These are phyloP conservation scores for Eucalyptus cladocalyx DNA, from an alignment of 345 rosid species.

Conservation along the genomic window DNA sequence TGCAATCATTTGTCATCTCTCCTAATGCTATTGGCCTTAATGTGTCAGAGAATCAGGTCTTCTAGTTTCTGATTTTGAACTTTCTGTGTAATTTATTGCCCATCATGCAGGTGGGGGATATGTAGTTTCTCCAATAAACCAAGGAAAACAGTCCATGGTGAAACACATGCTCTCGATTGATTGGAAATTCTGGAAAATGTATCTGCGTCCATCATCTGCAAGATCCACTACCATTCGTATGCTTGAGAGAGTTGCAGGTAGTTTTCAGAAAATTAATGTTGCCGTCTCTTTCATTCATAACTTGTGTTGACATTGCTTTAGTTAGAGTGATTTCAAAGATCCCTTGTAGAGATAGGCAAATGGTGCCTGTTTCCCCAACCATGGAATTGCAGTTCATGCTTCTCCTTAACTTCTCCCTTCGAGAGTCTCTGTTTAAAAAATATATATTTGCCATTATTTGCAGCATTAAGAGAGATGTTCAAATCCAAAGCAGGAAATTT, in stretches of 20 bases:
- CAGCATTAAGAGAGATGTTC: conserved; percentile 76
- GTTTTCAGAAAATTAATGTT: background rate
- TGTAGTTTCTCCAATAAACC: conserved; percentile 60
- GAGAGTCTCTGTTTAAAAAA: background rate
- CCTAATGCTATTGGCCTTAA: background rate
- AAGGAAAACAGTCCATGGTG: conserved; percentile 66
- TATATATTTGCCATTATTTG: background rate
- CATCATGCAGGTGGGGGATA: conserved; percentile 80
- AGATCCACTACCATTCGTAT: conserved; percentile 61
- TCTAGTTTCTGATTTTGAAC: background rate
- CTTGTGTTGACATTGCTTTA: background rate
- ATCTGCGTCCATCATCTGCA: conserved; percentile 45
- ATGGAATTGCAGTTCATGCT: background rate
- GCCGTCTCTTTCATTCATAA: background rate
- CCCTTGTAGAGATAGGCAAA: background rate
- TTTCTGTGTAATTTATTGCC: background rate
- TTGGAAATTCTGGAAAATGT: conserved; percentile 83
- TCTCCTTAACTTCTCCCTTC: background rate
- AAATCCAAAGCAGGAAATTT: conserved; percentile 40
- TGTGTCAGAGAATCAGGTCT: background rate
- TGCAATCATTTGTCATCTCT: background rate
- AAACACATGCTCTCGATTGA: conserved; percentile 92
- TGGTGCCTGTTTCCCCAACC: background rate
- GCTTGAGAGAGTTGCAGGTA: conserved; percentile 88
- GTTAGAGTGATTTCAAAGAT: background rate